Percentiles rank a stretch among this genome's conserved stretches.
Conservation (phyloP, 495 filamentous ascomycete genomes). For the Lophium mytilinum region DNA sequence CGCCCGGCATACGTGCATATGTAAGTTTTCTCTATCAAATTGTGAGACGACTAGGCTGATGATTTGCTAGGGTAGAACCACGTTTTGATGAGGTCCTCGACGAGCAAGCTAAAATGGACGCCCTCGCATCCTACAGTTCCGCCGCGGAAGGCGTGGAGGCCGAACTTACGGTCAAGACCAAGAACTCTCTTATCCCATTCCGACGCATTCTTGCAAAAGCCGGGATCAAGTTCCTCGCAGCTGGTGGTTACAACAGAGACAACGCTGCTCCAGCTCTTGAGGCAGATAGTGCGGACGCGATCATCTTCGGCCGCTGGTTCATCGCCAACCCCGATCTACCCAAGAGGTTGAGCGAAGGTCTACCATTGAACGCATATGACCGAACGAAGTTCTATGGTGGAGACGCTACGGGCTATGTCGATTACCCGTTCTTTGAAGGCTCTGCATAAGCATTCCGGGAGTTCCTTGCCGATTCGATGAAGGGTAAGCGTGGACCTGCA, state of each 20-base stretch:
- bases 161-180: slow-evolving; percentile 13
- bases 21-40: slow-evolving; percentile 1
- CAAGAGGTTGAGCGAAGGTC: slow-evolving; percentile 15
- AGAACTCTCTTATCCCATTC: slow-evolving; percentile 9
- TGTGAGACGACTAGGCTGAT: background rate
- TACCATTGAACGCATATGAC: slow-evolving; percentile 18
- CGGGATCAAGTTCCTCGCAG: slow-evolving; percentile 17
- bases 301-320: slow-evolving; percentile 26
- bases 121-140: slow-evolving; percentile 16
- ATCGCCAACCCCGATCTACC: slow-evolving; percentile 26
- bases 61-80: slow-evolving; percentile 13
- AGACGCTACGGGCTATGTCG: slow-evolving; percentile 20
- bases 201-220: slow-evolving; percentile 17
- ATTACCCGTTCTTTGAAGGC: slow-evolving; percentile 20
- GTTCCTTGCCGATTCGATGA: slow-evolving; percentile 5
- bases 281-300: slow-evolving; percentile 15
- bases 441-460: background rate
- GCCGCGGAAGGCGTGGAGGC: slow-evolving; percentile 11
- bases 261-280: slow-evolving; percentile 19
- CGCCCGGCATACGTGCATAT: slow-evolving; percentile 22
- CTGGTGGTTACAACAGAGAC: slow-evolving; percentile 23
- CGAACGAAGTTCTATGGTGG: slow-evolving; percentile 24
- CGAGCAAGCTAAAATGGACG: slow-evolving; percentile 23
- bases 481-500: background rate
- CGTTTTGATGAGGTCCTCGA: slow-evolving; percentile 24